Base-by-base conservation (phyloP, 176 grass and related monocot genomes). In the Hsuehochloa calcarea region DNA sequence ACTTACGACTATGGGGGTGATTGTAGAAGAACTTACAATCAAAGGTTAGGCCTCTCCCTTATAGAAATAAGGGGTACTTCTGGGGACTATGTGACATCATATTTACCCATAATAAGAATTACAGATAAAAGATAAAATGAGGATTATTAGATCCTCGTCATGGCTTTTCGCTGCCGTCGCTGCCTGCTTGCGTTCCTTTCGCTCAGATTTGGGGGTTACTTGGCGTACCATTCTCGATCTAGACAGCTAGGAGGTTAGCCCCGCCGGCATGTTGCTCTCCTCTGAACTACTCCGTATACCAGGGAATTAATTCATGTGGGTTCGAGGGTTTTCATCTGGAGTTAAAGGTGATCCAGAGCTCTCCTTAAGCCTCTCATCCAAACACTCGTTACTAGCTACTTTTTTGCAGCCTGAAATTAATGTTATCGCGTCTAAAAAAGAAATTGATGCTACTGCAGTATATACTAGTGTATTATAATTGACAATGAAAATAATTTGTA, bases 161-260 rank as follows among this genome's bases (percentile, higher is more conserved):
- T n/a, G n/a, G n/a, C n/a, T n/a, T 60, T 51, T 47, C 10, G 17
- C 25, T 65, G 51, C 23, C 65, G n/a, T 40, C 49, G 4, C 20
- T 45, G 16, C 55, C 58, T 59, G 23, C 29, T 44, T 56, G 61
- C 14, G 43, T 50, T 62, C 31, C 50, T 64, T 27, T 7, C 29
- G 8, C 66, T 64, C 86, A 45, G 80, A 79, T 83, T 79, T 55
- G 23, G 23, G 29, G 40, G 3, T 40, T 40, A 37, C 61, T 40
- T 17, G 29, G 80, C 38, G 71, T 68, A 31, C 72, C 34, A 45
- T 41, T 34, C 71, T 69, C 79, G 61, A 70, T 37, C 66, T 22
- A 47, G 31, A 51, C 44, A 26, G 5, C 15, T 10, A 15, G 17
- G 9, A 70, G 43, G 20, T 19, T 19, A 27, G 52, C 37, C 52